Percentiles rank a stretch among this genome's conserved stretches.
These are phyloP conservation scores for Exophiala aquamarina DNA, from an alignment of 2,329 filamentous ascomycete genomes.

Conservation along the genomic window DNA sequence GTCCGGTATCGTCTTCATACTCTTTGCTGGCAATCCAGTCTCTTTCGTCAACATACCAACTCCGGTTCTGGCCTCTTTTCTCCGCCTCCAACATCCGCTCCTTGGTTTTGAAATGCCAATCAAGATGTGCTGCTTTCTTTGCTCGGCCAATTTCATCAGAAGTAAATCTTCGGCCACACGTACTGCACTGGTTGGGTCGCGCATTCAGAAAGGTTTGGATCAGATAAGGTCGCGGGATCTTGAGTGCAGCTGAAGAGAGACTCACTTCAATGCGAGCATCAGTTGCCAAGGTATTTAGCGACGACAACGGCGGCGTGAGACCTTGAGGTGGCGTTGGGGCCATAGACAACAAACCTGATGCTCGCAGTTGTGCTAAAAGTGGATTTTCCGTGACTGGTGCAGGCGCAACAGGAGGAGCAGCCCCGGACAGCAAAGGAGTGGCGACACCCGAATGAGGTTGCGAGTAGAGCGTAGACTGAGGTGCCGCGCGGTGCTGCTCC, in stretches of 20 bases:
- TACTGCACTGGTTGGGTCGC: slow-evolving; percentile 82
- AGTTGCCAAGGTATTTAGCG: slow-evolving; percentile 24
- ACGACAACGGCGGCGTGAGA: slow-evolving; percentile 37
- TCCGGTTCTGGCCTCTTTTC: slow-evolving; percentile 83
- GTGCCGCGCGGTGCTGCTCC: slow-evolving; percentile 49
- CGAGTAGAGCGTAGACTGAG: slow-evolving; percentile 17
- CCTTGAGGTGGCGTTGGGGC: slow-evolving; percentile 43
- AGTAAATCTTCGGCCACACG: slow-evolving; percentile 85
- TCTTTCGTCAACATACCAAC: slow-evolving; percentile 90
- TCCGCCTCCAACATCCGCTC: slow-evolving; percentile 83
- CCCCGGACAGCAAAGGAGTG: slow-evolving; percentile 17
- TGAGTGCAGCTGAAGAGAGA: slow-evolving; percentile 68
- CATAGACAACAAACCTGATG: slow-evolving; percentile 64
- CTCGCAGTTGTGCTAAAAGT: slow-evolving; percentile 66
- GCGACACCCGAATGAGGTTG: slow-evolving; percentile 10
- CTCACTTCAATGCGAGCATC: slow-evolving; percentile 36
- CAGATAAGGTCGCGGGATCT: slow-evolving; percentile 74
- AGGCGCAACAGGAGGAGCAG: slow-evolving; percentile 37
- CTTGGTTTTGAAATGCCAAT: slow-evolving; percentile 97
- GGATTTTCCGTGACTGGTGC: slow-evolving; percentile 53
- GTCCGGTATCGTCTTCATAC: slow-evolving; percentile 63
- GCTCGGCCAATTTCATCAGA: slow-evolving; percentile 74
- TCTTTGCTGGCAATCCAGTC: slow-evolving; percentile 91
- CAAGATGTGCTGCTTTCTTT: slow-evolving; percentile 88
- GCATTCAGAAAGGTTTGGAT: slow-evolving; percentile 75